Conservation (phyloP, 1,284 basidiomycete genomes). For the Somion occarium region DNA sequence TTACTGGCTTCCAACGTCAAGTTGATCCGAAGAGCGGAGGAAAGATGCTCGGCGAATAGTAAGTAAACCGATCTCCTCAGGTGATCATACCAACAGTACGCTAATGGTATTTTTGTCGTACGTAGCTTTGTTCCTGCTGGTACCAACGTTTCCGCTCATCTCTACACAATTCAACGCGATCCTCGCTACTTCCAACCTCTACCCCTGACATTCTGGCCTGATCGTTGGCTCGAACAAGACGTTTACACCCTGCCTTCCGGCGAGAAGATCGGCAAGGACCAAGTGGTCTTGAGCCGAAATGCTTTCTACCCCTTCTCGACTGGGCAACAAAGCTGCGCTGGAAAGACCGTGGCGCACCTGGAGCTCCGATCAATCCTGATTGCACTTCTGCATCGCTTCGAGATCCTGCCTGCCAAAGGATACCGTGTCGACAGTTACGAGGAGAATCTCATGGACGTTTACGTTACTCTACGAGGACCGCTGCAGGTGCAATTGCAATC, state of each 20-base stretch:
- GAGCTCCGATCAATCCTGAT: slow-evolving; percentile 20
- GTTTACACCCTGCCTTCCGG: slow-evolving; percentile 7
- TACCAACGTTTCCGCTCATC: slow-evolving; percentile 31
- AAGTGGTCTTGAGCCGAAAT: slow-evolving; percentile 7
- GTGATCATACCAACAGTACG: background rate
- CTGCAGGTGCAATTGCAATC: slow-evolving; percentile 8
- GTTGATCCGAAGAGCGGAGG: slow-evolving; percentile 27
- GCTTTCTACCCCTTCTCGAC: slow-evolving; percentile 18
- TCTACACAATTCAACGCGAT: slow-evolving; percentile 35
- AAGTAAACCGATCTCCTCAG: slow-evolving; percentile 5
- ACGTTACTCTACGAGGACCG: slow-evolving; percentile 10
- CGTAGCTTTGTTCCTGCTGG: slow-evolving; percentile 36
- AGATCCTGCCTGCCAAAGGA: slow-evolving; percentile 10
- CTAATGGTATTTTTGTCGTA: background rate
- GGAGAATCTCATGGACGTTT: slow-evolving; percentile 13
- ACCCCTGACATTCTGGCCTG: slow-evolving; percentile 37
- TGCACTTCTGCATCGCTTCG: slow-evolving; percentile 18
- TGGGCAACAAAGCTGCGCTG: slow-evolving; percentile 20
- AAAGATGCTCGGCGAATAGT: slow-evolving; percentile 25
- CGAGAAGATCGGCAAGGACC: background rate
- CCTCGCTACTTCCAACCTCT: slow-evolving; percentile 34
- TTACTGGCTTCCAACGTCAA: slow-evolving; percentile 29
- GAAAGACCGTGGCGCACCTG: slow-evolving; percentile 20
- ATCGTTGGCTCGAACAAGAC: slow-evolving; percentile 33
- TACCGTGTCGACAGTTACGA: slow-evolving; percentile 17